Percentiles rank a stretch among this genome's conserved stretches.
phyloP scores from a whole-genome alignment of 2,329 filamentous ascomycete genomes.

The Pestalotiopsis sp. region DNA sequence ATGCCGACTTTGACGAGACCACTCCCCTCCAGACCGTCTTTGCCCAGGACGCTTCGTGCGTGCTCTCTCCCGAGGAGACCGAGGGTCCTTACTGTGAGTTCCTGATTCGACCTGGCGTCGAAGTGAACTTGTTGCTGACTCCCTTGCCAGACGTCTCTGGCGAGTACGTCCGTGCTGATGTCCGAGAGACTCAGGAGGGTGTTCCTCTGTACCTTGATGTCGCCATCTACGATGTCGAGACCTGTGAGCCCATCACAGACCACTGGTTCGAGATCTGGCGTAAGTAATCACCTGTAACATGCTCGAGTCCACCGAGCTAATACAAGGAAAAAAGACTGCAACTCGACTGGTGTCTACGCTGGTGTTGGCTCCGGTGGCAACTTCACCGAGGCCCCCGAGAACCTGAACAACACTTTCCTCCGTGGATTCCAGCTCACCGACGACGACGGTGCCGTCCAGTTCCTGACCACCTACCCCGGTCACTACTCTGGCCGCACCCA shows the following conservation, averaged over 20 bases:
- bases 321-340: slow-evolving; percentile 27
- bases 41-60: slow-evolving; percentile 45
- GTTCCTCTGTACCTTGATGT: slow-evolving; percentile 53
- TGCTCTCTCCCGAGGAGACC: slow-evolving; percentile 54
- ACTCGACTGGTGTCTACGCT: slow-evolving; percentile 50
- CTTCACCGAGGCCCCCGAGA: slow-evolving; percentile 41
- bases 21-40: slow-evolving; percentile 42
- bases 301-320: neutral
- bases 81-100: slow-evolving; percentile 49
- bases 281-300: neutral
- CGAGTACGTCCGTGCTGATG: slow-evolving; percentile 50
- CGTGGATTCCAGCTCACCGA: slow-evolving; percentile 45
- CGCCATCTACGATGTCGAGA: slow-evolving; percentile 56
- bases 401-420: slow-evolving; percentile 42
- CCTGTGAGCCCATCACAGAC: slow-evolving; percentile 52
- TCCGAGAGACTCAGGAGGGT: slow-evolving; percentile 50
- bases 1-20: slow-evolving; percentile 32
- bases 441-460: slow-evolving; percentile 42
- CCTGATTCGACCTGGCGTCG: neutral
- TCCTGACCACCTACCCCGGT: slow-evolving; percentile 46
- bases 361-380: slow-evolving; percentile 41
- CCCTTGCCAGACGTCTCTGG: slow-evolving; percentile 48
- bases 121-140: neutral
- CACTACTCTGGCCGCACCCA: slow-evolving; percentile 46
- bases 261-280: slow-evolving; percentile 56